These are phyloP conservation scores for Euphrasia arctica DNA, from an alignment of 305 asterid species.

Conservation along the genomic window DNA sequence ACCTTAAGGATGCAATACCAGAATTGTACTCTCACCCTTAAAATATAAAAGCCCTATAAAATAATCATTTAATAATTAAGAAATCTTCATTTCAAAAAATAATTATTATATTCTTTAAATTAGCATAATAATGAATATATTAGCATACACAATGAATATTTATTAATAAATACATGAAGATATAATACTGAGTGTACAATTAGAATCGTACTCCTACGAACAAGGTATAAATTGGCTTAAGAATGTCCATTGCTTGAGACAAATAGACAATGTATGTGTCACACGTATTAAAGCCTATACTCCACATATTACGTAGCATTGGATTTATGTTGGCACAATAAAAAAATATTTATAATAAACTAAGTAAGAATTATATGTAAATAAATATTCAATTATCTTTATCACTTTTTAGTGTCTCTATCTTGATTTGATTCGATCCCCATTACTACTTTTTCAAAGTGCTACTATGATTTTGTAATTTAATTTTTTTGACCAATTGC, in stretches of 20 bases:
- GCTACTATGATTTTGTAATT: not conserved
- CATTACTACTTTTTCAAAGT: slow-evolving; percentile 12
- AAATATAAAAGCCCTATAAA: too few relatives aligned
- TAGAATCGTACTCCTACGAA: too few relatives aligned
- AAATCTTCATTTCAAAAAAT: too few relatives aligned
- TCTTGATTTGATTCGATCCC: slow-evolving; percentile 30
- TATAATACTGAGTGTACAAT: too few relatives aligned
- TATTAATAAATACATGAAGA: too few relatives aligned
- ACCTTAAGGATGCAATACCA: not conserved
- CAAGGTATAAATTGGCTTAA: not conserved
- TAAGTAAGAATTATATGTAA: not conserved
- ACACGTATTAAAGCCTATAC: not conserved
- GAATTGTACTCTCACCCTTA: too few relatives aligned
- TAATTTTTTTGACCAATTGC: too few relatives aligned
- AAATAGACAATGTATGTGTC: slow-evolving; percentile 5
- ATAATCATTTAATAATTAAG: too few relatives aligned
- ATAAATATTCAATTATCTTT: slow-evolving; percentile 10
- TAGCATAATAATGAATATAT: too few relatives aligned
- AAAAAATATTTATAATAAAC: slow-evolving; percentile 13
- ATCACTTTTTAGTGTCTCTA: slow-evolving; percentile 12
- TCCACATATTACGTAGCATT: slow-evolving; percentile 17
- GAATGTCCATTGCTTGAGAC: slow-evolving; percentile 13
- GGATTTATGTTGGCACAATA: slow-evolving; percentile 18
- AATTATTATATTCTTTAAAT: too few relatives aligned
- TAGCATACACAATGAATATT: too few relatives aligned